These are phyloP conservation scores for Penicillium sp. DNA, from an alignment of 2,329 filamentous ascomycete genomes.

Conservation along the genomic window DNA sequence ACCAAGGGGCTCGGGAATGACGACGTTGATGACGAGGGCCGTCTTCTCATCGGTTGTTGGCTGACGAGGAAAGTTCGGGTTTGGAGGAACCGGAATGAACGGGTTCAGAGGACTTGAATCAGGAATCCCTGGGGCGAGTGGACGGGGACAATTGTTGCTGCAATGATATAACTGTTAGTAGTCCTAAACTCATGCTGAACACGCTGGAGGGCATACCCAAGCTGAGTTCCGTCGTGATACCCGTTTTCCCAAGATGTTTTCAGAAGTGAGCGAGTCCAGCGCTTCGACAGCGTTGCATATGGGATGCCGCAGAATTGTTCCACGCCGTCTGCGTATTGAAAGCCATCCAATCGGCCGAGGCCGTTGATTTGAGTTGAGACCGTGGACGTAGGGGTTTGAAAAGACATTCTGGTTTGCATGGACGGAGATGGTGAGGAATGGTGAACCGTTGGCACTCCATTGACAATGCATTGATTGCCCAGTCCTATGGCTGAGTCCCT, in stretches of 20 bases:
- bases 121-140: slow-evolving; percentile 1
- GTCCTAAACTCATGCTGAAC: no score
- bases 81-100: slow-evolving; percentile 12
- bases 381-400: slow-evolving; percentile 4
- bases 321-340: slow-evolving; percentile 11
- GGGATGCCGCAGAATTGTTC: slow-evolving; percentile 15
- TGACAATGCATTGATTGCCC: no score
- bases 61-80: slow-evolving; percentile 7
- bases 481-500: no score
- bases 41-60: slow-evolving; percentile 9
- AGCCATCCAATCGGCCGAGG: slow-evolving; percentile 9
- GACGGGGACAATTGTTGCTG: slow-evolving; percentile 11
- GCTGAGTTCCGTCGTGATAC: slow-evolving; percentile 12
- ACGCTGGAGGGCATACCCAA: slow-evolving; percentile 1
- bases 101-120: slow-evolving; percentile 8
- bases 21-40: slow-evolving; percentile 7
- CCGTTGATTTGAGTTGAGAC: slow-evolving; percentile 4
- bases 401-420: slow-evolving; percentile 7
- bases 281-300: slow-evolving; percentile 11
- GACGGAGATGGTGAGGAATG: background rate
- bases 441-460: no score
- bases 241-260: slow-evolving; percentile 10
- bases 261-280: slow-evolving; percentile 12
- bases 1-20: background rate
- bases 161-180: background rate